These are phyloP conservation scores for Gentiana straminea DNA, from an alignment of 257 asterid species.

Conservation along the genomic window DNA sequence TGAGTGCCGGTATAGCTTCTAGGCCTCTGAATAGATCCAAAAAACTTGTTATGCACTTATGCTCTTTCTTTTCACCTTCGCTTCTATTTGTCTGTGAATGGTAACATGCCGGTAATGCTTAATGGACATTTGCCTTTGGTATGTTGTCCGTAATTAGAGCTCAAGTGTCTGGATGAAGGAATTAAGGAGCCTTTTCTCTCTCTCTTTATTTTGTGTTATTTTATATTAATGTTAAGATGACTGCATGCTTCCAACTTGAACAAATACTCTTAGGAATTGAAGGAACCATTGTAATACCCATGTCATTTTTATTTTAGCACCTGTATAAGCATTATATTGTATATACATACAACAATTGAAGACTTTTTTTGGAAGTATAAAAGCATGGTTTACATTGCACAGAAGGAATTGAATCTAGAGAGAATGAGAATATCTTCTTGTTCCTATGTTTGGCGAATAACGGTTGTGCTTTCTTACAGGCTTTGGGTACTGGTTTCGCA, in stretches of 20 bases:
- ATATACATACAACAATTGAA: no score
- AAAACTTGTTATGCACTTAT: no score
- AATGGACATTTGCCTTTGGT: no score
- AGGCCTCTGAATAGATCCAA: background rate
- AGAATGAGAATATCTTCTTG: background rate
- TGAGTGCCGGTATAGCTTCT: background rate
- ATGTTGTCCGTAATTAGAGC: no score
- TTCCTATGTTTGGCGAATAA: background rate
- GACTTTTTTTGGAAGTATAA: background rate
- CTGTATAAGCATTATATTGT: background rate
- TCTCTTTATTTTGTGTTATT: no score
- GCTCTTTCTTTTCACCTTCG: background rate
- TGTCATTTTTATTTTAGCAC: background rate
- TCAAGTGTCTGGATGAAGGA: no score
- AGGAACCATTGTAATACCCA: background rate
- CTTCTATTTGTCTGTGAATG: background rate
- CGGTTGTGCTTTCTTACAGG: slow-evolving; percentile 37
- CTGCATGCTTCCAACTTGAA: no score
- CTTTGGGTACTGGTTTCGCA: slow-evolving; percentile 75
- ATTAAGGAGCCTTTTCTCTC: no score
- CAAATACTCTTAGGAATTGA: background rate
- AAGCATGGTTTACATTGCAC: background rate
- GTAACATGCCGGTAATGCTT: background rate
- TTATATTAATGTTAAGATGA: no score
- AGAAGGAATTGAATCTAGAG: background rate